phyloP scores from a whole-genome alignment of 2,329 filamentous ascomycete genomes.

The Cadophora sp. region DNA sequence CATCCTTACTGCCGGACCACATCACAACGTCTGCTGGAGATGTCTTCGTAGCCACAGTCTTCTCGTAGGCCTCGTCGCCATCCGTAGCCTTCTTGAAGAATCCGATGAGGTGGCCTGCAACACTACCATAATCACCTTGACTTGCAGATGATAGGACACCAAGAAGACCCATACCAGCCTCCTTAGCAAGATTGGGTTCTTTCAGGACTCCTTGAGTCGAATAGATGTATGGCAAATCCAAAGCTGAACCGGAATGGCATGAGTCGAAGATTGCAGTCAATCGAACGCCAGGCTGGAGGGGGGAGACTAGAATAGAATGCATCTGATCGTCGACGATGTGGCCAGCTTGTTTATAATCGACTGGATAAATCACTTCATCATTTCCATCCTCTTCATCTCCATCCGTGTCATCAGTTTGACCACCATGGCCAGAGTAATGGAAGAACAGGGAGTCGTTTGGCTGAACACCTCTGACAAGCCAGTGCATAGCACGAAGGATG shows the following conservation, averaged over 20 bases:
- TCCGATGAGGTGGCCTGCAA: constrained; percentile 77
- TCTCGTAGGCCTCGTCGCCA: constrained; percentile 79
- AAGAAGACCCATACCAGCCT: constrained; percentile 62
- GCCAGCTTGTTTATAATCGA: constrained; percentile 77
- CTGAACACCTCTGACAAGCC: constrained; percentile 90
- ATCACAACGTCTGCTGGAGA: constrained; percentile 94
- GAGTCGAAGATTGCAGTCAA: constrained; percentile 72
- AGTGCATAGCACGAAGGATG: constrained; percentile 96
- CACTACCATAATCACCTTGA: constrained; percentile 82
- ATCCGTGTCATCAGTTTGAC: constrained; percentile 79
- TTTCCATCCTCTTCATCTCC: constrained; percentile 83
- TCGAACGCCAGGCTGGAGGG: constrained; percentile 81
- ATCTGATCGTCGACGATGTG: constrained; percentile 86
- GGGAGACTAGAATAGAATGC: constrained; percentile 76
- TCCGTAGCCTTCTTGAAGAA: constrained; percentile 87
- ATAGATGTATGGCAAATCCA: constrained; percentile 71
- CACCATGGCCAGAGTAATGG: constrained; percentile 90
- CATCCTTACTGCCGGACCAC: constrained; percentile 96
- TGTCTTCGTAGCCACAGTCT: constrained; percentile 86
- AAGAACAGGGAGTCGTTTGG: constrained; percentile 97
- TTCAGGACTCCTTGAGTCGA: constrained; percentile 54
- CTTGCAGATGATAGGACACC: constrained; percentile 67
- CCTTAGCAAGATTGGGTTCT: constrained; percentile 53
- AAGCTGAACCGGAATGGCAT: constrained; percentile 68
- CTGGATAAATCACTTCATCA: constrained; percentile 83